A percentile compares a stretch with the other conserved stretches of the same genome.
These are phyloP conservation scores for Rhodotorula taiwanensis DNA, from an alignment of 768 basidiomycete genomes.

Conservation along the genomic window DNA sequence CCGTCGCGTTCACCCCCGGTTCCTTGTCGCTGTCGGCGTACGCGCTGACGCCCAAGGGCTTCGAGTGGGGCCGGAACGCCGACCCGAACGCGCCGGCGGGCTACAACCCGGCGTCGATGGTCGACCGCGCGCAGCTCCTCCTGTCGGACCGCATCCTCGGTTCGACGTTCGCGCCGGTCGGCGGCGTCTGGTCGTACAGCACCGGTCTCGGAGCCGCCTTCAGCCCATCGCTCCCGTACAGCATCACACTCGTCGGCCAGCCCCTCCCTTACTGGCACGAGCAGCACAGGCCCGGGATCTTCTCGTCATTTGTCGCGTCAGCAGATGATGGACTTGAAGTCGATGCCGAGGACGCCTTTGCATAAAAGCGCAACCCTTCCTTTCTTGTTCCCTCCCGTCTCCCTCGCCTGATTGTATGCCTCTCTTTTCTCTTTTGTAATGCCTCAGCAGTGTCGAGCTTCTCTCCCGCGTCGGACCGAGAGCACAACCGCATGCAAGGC, in stretches of 20 bases:
- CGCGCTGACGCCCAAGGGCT: conserved; percentile 79
- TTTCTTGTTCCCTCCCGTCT: no score
- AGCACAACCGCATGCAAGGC: no score
- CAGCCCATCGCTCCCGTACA: conserved; percentile 39
- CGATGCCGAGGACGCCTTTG: conserved; percentile 7
- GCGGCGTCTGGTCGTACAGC: conserved; percentile 86
- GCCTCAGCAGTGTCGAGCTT: no score
- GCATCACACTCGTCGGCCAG: conserved; percentile 36
- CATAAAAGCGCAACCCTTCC: background rate
- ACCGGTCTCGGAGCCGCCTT: conserved; percentile 31
- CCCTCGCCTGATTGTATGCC: no score
- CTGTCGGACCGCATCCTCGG: conserved; percentile 92
- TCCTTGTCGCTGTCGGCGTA: conserved; percentile 93
- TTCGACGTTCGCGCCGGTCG: conserved; percentile 88
- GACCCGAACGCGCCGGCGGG: conserved; percentile 51
- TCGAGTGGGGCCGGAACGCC: conserved; percentile 95
- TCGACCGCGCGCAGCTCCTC: conserved; percentile 78
- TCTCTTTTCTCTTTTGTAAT: no score
- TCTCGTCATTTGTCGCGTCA: conserved; percentile 33
- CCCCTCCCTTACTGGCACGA: conserved; percentile 38
- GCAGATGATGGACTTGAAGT: conserved; percentile 25
- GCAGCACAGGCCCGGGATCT: conserved; percentile 38
- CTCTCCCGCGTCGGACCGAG: no score
- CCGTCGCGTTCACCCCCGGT: conserved; percentile 94
- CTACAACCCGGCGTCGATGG: conserved; percentile 93